Evolutionary conservation across 2,329 filamentous ascomycete species (phyloP), one percentile per base, ranked within the genome.

Genomic region (Colletotrichum chrysophilum): DNA sequence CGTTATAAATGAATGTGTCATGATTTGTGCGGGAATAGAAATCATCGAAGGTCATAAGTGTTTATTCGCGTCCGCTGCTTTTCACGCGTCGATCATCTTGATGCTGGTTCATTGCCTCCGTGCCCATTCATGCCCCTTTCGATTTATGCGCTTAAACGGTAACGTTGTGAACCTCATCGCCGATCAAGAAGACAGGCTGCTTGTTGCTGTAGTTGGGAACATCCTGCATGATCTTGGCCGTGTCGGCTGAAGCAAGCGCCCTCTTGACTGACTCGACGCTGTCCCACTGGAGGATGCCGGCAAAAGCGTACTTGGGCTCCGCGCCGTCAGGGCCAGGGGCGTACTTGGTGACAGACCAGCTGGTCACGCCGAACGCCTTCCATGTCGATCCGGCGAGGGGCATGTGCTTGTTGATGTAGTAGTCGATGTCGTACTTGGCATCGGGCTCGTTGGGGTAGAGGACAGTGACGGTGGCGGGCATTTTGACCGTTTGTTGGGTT

Each of bases 111-210:
- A 4, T 24, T 52, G 43, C 5, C 43, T 21, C 6, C n/a, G 4
- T 52, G 43, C n/a, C 43, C 43, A 21, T 48, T n/a, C 18, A 12
- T 4, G 5, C 9, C 18, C 34, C 36, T n/a, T 13, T 3, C 5
- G 32, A 67, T 32, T 28, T 14, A 4, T 26, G 13, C 18, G 8
- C 32, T 7, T 66, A 72, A 24, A 66, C 32, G 2, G 69, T 71
- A 3, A 38, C 34, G 3, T 21, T 34, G 56, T 67, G 56, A 9
- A 28, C 43, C 4, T 73, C 61, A 67, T 84, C 82, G 36, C 83
- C 80, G 48, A 81, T 81, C 28, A 81, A 79, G 71, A 84, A 82
- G 52, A 82, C 58, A 7, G 80, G 80, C 84, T 85, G 80, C 82
- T 94, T 77, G 68, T 72, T 18, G 61, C 52, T 74, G 77, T 32